Evolutionary conservation across 176 grass and related monocot genomes (phyloP), one percentile per base, ranked within the genome.

Genomic region (Guadua angustifolia): DNA sequence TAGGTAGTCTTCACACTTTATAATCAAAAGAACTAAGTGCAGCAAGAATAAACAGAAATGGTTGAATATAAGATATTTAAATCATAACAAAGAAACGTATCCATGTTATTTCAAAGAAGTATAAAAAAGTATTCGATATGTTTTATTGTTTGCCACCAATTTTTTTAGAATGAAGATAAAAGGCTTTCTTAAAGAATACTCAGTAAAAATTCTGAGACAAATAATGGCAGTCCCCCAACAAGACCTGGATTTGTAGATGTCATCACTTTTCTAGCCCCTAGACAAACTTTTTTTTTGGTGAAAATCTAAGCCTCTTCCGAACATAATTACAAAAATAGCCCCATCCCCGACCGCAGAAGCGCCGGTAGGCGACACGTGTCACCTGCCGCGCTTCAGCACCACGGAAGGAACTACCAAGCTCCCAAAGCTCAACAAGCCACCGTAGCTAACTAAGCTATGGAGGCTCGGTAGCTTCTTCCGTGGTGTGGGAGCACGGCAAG

Each of bases 1-100:
- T 43, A 70, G 8, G 42, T 29, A 49, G 21, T 38, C 2, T 47
- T 19, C 9, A 21, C 26, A 50, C 29, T 67, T 75, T 50, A 67
- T 45, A 25, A 66, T 66, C 50, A 24, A 66, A 50, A 75, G 52
- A 60, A 82, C 51, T 3, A 84, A 82, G 14, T 71, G 52, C 19
- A 71, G 22, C 5, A 33, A 59, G 35, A 44, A 71, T 25, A 39
- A 4, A 39, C 33, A 52, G 7, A 75, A 9, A 66, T 29, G 50
- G 50, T 84, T 42, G 7, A 75, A 57, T 42, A 50, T 21, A 39
- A 26, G 60, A 14, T 22, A 47, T 49, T 19, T 51, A 51, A 74
- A 51, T 65, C 13, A 63, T 83, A 65, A 13, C 22, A 40, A 50
- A 52, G 21, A 19, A 74, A 74, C 19, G 7, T 75, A 21, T 52